Conservation (phyloP, 352 stramenopile species). For the Blastocystis sp. region DNA sequence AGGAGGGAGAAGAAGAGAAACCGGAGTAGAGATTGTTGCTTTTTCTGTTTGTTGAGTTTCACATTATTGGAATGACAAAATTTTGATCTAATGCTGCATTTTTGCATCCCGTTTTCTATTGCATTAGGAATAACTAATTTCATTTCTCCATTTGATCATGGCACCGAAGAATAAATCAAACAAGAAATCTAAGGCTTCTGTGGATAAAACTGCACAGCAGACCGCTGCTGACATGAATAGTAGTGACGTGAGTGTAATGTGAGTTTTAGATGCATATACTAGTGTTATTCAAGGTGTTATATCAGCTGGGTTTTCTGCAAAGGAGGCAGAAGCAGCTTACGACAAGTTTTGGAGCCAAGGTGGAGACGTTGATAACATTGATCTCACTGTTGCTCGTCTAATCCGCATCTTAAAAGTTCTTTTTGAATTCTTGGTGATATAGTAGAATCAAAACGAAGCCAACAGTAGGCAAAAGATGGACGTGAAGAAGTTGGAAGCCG, state of each 20-base stretch:
- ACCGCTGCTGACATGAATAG: neutral
- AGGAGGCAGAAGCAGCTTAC: conserved; percentile 14
- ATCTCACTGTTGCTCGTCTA: neutral
- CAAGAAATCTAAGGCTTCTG: neutral
- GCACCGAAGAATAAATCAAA: conserved; percentile 29
- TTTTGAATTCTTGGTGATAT: neutral
- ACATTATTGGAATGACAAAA: neutral
- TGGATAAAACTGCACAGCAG: neutral
- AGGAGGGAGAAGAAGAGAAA: neutral
- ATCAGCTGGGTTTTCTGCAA: neutral
- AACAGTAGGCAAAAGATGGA: neutral
- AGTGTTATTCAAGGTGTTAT: neutral
- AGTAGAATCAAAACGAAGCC: neutral
- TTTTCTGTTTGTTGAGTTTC: neutral
- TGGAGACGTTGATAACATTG: neutral
- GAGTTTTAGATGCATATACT: neutral
- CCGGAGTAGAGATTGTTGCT: neutral
- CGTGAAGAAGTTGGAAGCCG: neutral
- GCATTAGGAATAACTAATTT: neutral
- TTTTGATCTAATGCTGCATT: too few relatives aligned
- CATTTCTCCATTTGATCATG: neutral
- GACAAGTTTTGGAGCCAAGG: conserved; percentile 11
- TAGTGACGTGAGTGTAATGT: neutral
- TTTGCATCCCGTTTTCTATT: too few relatives aligned
- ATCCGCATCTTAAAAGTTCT: neutral